Evolutionary conservation across 2,329 filamentous ascomycete genomes (phyloP), one percentile per base, ranked within the genome.

Genomic region (Lachnellula subtilissima): DNA sequence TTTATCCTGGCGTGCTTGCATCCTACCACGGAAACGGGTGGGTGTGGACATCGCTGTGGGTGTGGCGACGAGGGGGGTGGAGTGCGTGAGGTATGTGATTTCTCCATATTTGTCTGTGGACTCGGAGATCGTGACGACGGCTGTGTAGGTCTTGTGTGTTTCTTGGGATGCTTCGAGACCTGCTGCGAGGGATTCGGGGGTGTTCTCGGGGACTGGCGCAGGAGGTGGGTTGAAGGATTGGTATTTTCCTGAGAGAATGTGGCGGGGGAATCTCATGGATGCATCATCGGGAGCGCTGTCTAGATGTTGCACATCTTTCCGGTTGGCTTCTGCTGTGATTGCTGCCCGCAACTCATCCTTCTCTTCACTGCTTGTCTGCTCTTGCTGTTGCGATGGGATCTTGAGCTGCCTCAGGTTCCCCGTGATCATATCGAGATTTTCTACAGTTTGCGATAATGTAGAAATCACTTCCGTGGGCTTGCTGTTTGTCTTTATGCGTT

Each of bases 171-270:
- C 66, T 59, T 74, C 69, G 57, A 70, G 65, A 43, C 74, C 70
- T 62, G 74, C 72, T 61, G 67, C 62, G 57, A 67, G 54, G 22
- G 69, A 66, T 46, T 74, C 69, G 42, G 67, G 58, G 47, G 72
- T 66, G 55, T 70, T 65, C 70, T 71, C 84, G 75, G 89, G 82
- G 58, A 84, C 75, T 0, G 93, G 94, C 45, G 86, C 76, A 19
- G 92, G 89, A n/a, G 93, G 94, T 22, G 90, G 88, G 54, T 85
- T 82, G 76, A 96, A 97, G 6, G 92, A 92, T 48, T 86, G 75
- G 67, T 93, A 89, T 59, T 84, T 81, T 64, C 83, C 85, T 17
- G 84, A 81, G 73, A 88, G 82, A 66, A 86, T 75, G 70, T 89
- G 83, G 54, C 88, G 78, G 66, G 87, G 85, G 57, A 88, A 75